Conservation (phyloP, 768 basidiomycete species). For the Clitopilus passeckerianus region DNA sequence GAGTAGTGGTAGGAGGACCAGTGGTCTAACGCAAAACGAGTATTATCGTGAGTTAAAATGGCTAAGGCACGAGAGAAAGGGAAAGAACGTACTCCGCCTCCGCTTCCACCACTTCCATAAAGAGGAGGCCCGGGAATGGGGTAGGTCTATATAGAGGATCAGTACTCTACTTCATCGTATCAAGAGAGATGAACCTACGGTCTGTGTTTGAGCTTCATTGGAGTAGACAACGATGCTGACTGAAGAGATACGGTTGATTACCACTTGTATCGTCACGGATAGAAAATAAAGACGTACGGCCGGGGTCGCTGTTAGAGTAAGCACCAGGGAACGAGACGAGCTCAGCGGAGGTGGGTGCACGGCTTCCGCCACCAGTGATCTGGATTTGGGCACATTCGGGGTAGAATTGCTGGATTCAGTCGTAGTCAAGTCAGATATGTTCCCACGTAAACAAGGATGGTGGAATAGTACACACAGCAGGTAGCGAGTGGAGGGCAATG, state of each 20-base stretch:
- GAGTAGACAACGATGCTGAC: constrained; percentile 37
- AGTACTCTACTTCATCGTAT: neutral
- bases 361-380: constrained; percentile 35
- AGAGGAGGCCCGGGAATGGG: constrained; percentile 41
- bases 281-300: constrained; percentile 21
- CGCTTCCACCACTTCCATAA: constrained; percentile 23
- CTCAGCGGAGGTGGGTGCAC: constrained; percentile 33
- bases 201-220: constrained; percentile 27
- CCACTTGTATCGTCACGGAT: neutral
- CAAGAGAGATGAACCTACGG: constrained; percentile 3
- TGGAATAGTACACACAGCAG: constrained; percentile 37
- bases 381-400: constrained; percentile 49
- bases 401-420: constrained; percentile 52
- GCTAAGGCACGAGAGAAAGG: neutral
- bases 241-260: constrained; percentile 19
- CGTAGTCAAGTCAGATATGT: too few species aligned
- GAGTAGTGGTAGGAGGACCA: constrained; percentile 6
- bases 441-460: too few species aligned
- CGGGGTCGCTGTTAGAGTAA: constrained; percentile 38
- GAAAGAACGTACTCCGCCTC: constrained; percentile 1
- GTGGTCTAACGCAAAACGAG: neutral
- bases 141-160: constrained; percentile 21
- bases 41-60: neutral
- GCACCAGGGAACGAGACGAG: constrained; percentile 44
- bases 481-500: constrained; percentile 45